Evolutionary conservation across 2,329 filamentous ascomycete genomes (phyloP), one percentile per base, ranked within the genome.

Genomic region (Penicillium sp.): DNA sequence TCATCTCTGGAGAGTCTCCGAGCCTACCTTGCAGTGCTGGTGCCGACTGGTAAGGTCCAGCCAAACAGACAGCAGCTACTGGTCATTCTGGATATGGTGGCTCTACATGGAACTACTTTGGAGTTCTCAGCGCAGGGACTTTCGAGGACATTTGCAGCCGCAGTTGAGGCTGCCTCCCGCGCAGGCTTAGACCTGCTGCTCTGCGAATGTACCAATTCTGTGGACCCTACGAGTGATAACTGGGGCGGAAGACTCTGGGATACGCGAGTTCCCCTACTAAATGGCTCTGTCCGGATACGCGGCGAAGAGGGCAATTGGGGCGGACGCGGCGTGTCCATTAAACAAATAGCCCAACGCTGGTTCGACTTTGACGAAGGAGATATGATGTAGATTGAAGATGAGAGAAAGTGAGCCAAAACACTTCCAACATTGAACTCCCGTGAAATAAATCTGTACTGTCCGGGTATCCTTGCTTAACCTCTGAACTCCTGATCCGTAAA

Each of bases 1-100:
- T 83, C 88, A 0, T 89, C 86, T 2, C 78, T 93, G 46, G 83
- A 87, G 20, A 84, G 88, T 66, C 79, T 95, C 6, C 84, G 89
- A 46, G 88, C 88, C 31, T 88, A 86, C 61, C 76, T 96, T 15
- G 76, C 86, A 37, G 76, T 81, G 44, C 78, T 81, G 29, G 40
- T 15, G 15, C 2, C 8, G 7, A 13, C 39, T 31, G 24, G 38
- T 5, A 39, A 49, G 35, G 35, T 47, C 2, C 44, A 24, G 6
- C 41, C 13, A 18, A 40, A 10, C 7, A 43, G 10, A 37, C 23
- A 45, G 29, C 20, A n/a, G 40, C 49, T 69, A n/a, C 59, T 77
- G 46, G 67, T 66, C 5, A 63, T 77, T 28, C 56, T 75, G 29
- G 67, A 75, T 46, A 58, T 70, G 38, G 48, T 76, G 25, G 64